phyloP scores from a whole-genome alignment of 176 grass and related monocot genomes.

The Pontederia crassipes region DNA sequence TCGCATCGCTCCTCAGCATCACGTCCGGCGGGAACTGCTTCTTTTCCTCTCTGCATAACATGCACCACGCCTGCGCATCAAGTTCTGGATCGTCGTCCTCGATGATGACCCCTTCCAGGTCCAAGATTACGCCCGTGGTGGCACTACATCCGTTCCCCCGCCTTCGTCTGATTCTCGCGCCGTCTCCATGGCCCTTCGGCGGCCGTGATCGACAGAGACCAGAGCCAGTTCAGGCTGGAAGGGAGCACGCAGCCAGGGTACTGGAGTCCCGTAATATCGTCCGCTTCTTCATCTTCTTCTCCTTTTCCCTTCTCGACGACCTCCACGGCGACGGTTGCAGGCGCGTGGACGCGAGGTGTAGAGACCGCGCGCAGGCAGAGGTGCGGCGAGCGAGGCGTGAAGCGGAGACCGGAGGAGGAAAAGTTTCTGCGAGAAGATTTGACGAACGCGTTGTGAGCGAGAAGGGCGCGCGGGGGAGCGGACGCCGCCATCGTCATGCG shows the following conservation, averaged over 20 bases:
- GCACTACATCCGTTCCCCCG: too few species aligned
- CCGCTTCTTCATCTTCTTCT: conserved; percentile 17
- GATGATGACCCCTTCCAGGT: conserved; percentile 64
- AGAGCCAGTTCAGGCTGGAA: conserved; percentile 54
- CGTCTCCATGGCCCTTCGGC: conserved; percentile 12
- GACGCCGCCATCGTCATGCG: too few species aligned
- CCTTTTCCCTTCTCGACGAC: neutral
- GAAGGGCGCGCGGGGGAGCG: too few species aligned
- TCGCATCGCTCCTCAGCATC: conserved; percentile 29
- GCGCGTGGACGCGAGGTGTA: too few species aligned
- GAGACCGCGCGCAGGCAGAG: too few species aligned
- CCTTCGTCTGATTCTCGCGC: conserved; percentile 29
- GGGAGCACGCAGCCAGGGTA: conserved; percentile 45
- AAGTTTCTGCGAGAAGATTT: too few species aligned
- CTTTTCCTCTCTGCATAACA: conserved; percentile 47
- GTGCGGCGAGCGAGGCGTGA: too few species aligned
- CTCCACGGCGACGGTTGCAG: too few species aligned
- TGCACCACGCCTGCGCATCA: conserved; percentile 49
- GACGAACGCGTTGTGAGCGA: too few species aligned
- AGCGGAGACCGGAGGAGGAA: too few species aligned
- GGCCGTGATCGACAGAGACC: conserved; percentile 17
- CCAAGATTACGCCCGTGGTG: conserved; percentile 40
- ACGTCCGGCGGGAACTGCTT: conserved; percentile 49
- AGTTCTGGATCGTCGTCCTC: conserved; percentile 54
- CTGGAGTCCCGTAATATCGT: conserved; percentile 8